Evolutionary conservation across 2,329 filamentous ascomycete species (phyloP).

Genomic region (Cadophora malorum): DNA sequence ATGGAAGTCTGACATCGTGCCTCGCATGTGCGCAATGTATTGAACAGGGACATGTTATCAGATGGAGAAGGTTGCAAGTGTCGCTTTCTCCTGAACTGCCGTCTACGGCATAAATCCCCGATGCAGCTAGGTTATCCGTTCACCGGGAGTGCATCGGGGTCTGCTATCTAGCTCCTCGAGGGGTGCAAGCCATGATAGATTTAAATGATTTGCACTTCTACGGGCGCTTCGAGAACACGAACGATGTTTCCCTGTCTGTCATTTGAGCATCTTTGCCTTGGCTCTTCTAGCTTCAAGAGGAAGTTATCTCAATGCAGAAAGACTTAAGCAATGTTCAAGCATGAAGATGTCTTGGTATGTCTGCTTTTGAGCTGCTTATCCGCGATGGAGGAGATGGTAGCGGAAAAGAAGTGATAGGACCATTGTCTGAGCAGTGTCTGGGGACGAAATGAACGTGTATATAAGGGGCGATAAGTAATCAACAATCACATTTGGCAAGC

Average conservation of each 20-base stretch:
- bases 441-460: background rate
- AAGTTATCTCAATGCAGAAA: slow-evolving; percentile 12
- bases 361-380: background rate
- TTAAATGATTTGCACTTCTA: slow-evolving; percentile 7
- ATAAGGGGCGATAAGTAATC: background rate
- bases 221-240: slow-evolving; percentile 9
- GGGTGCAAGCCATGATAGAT: background rate
- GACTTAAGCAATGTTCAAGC: slow-evolving; percentile 1
- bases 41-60: background rate
- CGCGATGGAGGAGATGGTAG: background rate
- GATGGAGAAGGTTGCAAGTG: slow-evolving; percentile 1
- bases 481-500: background rate
- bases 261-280: slow-evolving; percentile 7
- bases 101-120: slow-evolving; percentile 6
- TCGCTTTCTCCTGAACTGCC: slow-evolving; percentile 1
- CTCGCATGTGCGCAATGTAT: slow-evolving; percentile 3
- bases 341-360: slow-evolving; percentile 10
- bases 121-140: background rate
- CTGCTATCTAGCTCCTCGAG: background rate
- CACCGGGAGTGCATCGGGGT: too few species aligned
- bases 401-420: background rate
- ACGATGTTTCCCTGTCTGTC: background rate
- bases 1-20: background rate
- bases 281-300: slow-evolving; percentile 16
- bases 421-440: background rate